Evolutionary conservation across 768 basidiomycete genomes (phyloP), one percentile per base, ranked within the genome.

Genomic region (Lentinula detonsa): DNA sequence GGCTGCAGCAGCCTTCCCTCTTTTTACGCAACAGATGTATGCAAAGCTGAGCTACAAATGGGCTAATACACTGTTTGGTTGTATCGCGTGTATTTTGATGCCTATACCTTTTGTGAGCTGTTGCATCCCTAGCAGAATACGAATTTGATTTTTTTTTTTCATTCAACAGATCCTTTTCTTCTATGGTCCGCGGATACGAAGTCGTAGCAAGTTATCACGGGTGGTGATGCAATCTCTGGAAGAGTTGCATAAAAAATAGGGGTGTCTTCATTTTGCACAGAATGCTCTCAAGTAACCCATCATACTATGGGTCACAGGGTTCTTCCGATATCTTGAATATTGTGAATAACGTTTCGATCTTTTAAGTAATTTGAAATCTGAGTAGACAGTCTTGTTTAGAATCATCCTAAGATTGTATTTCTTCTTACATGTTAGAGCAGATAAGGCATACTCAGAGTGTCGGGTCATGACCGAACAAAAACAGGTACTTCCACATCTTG

Each of bases 21-120:
- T 90, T 8, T 88, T 88, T 71, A 83, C 84, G 7, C 70, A 75
- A 16, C 80, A 76, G 54, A 85, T 88, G 84, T 87, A 83, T 69
- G 67, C 70, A 2, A 72, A 69, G 0, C 75, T 90, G 35, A 80
- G 76, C 15, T 85, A 83, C 61, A 78, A 77, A 62, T 88, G 87
- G 82, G 84, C 85, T 1, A 82, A 80, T 62, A 84, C 81, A 10
- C 72, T 86, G 0, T 83, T 85, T 65, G 83, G 77, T 0, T 76
- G 76, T 33, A 70, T 88, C 35, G 83, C 82, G 4, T 67, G 74
- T 18, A 48, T 81, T 2, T 77, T 89, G 73, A 74, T 84, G n/a
- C 80, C 83, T 0, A 84, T 90, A 57, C 85, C 85, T 10, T 84
- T 81, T 58, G 83, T 85, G 64, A 60, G 82, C 72, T 23, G 50